Evolutionary conservation across 2,329 filamentous ascomycete species (phyloP).

Genomic region (Botrytis deweyae): DNA sequence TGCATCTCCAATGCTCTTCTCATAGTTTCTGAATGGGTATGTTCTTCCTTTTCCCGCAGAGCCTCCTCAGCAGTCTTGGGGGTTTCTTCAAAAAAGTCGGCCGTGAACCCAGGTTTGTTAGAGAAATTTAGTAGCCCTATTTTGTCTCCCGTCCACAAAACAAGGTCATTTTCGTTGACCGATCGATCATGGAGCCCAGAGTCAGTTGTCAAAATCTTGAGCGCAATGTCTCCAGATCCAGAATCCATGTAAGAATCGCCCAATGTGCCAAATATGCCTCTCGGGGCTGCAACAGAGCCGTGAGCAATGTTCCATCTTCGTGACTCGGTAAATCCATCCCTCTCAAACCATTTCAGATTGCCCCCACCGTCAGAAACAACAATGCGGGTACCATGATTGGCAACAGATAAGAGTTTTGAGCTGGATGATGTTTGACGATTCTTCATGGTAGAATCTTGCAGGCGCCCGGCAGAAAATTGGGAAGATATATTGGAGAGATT

Average conservation of each 20-base stretch:
- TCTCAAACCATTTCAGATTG: conserved; percentile 84
- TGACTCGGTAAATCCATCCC: conserved; percentile 69
- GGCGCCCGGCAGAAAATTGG: conserved; percentile 37
- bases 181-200: conserved; percentile 40
- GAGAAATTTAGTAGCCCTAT: conserved; percentile 71
- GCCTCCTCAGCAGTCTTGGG: conserved; percentile 45
- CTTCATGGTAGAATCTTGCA: conserved; percentile 56
- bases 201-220: conserved; percentile 65
- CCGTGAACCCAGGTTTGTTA: conserved; percentile 48
- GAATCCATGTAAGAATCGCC: conserved; percentile 40
- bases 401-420: conserved; percentile 78
- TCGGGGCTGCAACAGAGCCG: conserved; percentile 48
- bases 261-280: conserved; percentile 53
- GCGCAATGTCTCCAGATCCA: conserved; percentile 68
- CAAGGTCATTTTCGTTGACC: conserved; percentile 63
- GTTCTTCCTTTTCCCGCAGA: conserved; percentile 55
- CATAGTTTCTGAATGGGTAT: conserved; percentile 68
- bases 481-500: conserved; percentile 35
- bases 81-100: conserved; percentile 52
- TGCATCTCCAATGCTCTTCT: conserved; percentile 62
- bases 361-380: conserved; percentile 84
- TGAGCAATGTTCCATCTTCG: conserved; percentile 56
- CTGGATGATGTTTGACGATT: conserved; percentile 82
- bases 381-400: conserved; percentile 76
- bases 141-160: conserved; percentile 87